A percentile compares a stretch with the other conserved stretches of the same genome.
Evolutionary conservation across 2,329 filamentous ascomycete species (phyloP).

Genomic region (Ophiocordyceps unilateralis): DNA sequence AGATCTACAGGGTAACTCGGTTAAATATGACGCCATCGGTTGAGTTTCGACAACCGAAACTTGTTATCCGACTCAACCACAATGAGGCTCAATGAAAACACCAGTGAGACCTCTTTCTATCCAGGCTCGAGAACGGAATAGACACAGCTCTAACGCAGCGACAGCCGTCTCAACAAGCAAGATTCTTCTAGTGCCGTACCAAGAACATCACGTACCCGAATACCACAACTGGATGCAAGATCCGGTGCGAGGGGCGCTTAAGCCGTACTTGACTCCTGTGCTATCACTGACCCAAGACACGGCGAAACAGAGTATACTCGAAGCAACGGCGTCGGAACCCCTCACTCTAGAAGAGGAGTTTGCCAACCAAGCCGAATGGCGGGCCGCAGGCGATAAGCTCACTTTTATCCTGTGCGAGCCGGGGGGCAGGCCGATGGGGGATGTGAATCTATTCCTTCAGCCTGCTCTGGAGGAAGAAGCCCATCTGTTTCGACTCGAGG

Average conservation of each 20-base stretch:
- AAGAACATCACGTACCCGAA: constrained; percentile 57
- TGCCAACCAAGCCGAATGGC: constrained; percentile 80
- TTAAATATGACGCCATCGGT: too few relatives aligned
- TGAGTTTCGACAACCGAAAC: too few relatives aligned
- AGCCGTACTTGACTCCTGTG: too few relatives aligned
- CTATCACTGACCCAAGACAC: too few relatives aligned
- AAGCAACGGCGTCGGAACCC: constrained; percentile 75
- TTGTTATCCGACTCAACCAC: not conserved
- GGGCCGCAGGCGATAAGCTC: constrained; percentile 64
- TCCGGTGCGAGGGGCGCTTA: too few relatives aligned
- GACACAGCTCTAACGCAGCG: accelerated
- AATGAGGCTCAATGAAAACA: constrained; percentile 29
- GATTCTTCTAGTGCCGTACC: constrained; percentile 71
- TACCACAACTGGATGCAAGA: constrained; percentile 93
- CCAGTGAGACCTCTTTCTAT: constrained; percentile 15
- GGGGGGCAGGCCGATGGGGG: constrained; percentile 46
- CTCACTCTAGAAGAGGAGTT: constrained; percentile 70
- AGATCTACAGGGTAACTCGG: too few relatives aligned
- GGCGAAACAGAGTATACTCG: constrained; percentile 49
- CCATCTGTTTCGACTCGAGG: too few relatives aligned
- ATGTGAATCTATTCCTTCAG: constrained; percentile 68
- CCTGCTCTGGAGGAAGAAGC: constrained; percentile 32
- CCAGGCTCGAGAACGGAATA: not conserved
- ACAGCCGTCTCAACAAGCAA: constrained; percentile 49
- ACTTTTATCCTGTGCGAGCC: constrained; percentile 74